Evolutionary conservation across 331 rosid species (phyloP), one percentile per base, ranked within the genome.

Genomic region (Telfairia occidentalis): DNA sequence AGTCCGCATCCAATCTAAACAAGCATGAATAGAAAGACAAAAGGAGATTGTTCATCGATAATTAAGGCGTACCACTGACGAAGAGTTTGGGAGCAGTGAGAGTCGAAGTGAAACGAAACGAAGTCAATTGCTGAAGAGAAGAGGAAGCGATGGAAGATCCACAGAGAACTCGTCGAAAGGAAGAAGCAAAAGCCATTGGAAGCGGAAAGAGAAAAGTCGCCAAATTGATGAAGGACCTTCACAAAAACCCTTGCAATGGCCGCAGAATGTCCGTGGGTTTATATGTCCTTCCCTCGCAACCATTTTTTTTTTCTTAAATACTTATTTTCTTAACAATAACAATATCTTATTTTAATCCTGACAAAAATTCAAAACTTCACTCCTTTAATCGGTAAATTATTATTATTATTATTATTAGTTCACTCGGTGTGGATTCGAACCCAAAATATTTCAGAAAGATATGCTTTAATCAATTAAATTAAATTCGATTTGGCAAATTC

Each of bases 71-170:
- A 92, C 96, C 94, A 73, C 94, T 89, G 73, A 92, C 76, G 81
- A 92, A 92, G 28, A 89, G 93, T 80, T 84, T 92, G 1, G 94
- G 92, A 53, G 89, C 78, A 7, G 94, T 89, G 83, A 92, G 97
- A 65, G 97, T 92, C 38, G 97, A 85, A 38, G 42, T 59, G 80
- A 83, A 81, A 79, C 96, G 92, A 84, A 76, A 71, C 16, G 86
- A 80, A 42, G 79, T 45, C n/a, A 82, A 73, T 3, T 87, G 82
- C 24, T 60, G 86, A 75, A 87, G 77, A 76, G 80, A 19, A 13
- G 89, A 74, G 0, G 83, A 73, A 16, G 73, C 38, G 55, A 49
- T 53, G 54, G 82, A 76, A 0, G 87, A 73, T 7, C 79, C 81
- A n/a, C 79, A 81, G 53, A 85, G 73, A 9, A 84, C 48, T n/a